Conservation (phyloP, 2,329 filamentous ascomycete genomes). For the Metarhizium brunneum region DNA sequence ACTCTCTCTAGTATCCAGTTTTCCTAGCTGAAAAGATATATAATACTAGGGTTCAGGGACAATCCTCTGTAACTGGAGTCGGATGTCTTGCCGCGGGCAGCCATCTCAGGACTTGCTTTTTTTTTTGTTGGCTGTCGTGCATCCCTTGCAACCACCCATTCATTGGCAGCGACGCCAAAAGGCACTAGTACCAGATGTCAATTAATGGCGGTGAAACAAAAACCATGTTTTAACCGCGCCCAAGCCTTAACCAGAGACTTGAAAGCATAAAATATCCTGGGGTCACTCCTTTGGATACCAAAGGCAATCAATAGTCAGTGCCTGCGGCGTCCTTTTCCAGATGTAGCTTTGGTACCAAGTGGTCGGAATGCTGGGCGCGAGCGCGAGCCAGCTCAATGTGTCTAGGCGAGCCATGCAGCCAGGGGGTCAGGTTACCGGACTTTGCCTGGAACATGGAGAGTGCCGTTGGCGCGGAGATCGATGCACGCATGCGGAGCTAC, state of each 20-base stretch:
- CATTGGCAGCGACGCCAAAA: neutral
- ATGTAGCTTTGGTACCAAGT: too few species aligned
- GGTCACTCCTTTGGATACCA: too few species aligned
- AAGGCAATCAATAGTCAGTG: too few species aligned
- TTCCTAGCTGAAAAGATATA: neutral
- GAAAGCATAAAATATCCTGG: too few species aligned
- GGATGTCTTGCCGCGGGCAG: neutral
- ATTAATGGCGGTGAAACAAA: neutral
- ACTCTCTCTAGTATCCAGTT: neutral
- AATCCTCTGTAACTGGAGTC: neutral
- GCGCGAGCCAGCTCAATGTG: too few species aligned
- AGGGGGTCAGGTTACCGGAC: too few species aligned
- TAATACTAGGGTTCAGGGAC: neutral
- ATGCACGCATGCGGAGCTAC: too few species aligned
- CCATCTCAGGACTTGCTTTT: neutral
- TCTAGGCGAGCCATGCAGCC: too few species aligned
- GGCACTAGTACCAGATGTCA: neutral
- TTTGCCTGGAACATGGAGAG: too few species aligned
- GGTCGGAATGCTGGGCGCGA: too few species aligned
- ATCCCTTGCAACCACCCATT: neutral
- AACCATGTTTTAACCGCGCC: neutral
- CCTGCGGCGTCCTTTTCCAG: too few species aligned
- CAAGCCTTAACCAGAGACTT: neutral
- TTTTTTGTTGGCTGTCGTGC: neutral
- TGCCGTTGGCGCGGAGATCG: too few species aligned